phyloP scores from a whole-genome alignment of 2,329 filamentous ascomycete genomes.

The Trichoderma pleuroti region DNA sequence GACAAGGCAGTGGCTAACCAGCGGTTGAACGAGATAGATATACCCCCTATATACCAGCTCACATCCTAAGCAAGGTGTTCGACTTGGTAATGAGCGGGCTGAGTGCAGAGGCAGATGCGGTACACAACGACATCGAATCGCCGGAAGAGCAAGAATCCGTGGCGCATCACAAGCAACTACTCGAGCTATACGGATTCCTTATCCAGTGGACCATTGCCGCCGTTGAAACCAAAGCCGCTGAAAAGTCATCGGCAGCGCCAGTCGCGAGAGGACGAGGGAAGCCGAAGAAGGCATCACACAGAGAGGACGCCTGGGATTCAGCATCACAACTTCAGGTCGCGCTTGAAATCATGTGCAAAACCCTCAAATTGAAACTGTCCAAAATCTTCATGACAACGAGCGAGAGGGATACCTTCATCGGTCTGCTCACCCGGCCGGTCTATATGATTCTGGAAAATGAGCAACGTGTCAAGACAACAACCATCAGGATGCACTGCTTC shows the following conservation, averaged over 20 bases:
- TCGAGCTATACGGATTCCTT: slow-evolving; percentile 92
- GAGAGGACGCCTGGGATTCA: slow-evolving; percentile 84
- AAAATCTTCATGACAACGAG: slow-evolving; percentile 96
- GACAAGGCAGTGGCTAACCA: not conserved
- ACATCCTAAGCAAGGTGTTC: slow-evolving; percentile 86
- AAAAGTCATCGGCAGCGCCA: slow-evolving; percentile 71
- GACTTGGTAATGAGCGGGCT: slow-evolving; percentile 85
- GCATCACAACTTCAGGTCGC: slow-evolving; percentile 81
- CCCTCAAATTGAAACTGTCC: slow-evolving; percentile 84
- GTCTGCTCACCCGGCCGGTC: slow-evolving; percentile 84
- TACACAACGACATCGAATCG: slow-evolving; percentile 80
- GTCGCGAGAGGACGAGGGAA: slow-evolving; percentile 70
- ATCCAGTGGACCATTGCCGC: slow-evolving; percentile 92
- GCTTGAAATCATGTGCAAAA: slow-evolving; percentile 92
- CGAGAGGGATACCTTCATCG: slow-evolving; percentile 91
- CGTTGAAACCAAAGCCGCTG: slow-evolving; percentile 89
- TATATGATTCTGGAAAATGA: slow-evolving; percentile 95
- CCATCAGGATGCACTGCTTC: slow-evolving; percentile 94
- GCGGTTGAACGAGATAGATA: slow-evolving; percentile 61
- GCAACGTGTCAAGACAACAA: slow-evolving; percentile 80
- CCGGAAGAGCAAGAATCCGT: slow-evolving; percentile 83
- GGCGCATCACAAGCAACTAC: slow-evolving; percentile 80
- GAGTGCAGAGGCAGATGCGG: slow-evolving; percentile 78
- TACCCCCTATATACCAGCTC: slow-evolving; percentile 71
- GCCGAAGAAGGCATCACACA: slow-evolving; percentile 66